Conservation (phyloP, 1,284 basidiomycete species). For the Termitomyces sp. region DNA sequence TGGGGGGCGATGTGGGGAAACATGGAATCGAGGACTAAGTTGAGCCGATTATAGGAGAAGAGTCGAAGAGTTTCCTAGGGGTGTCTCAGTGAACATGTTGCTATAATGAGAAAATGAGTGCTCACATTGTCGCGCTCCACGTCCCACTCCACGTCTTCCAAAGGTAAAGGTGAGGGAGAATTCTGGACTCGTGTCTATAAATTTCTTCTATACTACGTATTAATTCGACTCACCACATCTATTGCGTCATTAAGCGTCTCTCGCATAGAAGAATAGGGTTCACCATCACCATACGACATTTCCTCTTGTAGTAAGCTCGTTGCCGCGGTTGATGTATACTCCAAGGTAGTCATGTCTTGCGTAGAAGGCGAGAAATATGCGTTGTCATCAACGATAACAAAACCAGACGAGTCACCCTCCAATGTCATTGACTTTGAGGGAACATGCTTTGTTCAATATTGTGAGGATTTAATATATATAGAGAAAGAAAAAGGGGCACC, state of each 20-base stretch:
- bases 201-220: neutral
- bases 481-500: neutral
- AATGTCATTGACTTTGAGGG: conserved; percentile 9
- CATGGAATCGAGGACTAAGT: conserved; percentile 30
- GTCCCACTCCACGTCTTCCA: conserved; percentile 11
- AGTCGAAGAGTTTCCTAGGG: conserved; percentile 24
- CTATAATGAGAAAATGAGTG: neutral
- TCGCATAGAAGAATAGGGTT: neutral
- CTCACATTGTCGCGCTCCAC: conserved; percentile 15
- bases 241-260: conserved; percentile 7
- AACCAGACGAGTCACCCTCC: conserved; percentile 1
- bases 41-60: conserved; percentile 26
- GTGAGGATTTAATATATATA: neutral
- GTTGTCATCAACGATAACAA: neutral
- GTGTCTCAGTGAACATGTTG: conserved; percentile 2
- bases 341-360: neutral
- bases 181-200: neutral
- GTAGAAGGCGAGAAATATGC: neutral
- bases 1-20: conserved; percentile 33
- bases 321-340: neutral
- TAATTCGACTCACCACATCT: neutral
- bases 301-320: conserved; percentile 8
- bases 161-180: neutral
- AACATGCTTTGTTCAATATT: conserved; percentile 11
- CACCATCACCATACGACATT: conserved; percentile 5